Evolutionary conservation across 441 rosid species (phyloP).

Genomic region (Aleurites moluccanus): DNA sequence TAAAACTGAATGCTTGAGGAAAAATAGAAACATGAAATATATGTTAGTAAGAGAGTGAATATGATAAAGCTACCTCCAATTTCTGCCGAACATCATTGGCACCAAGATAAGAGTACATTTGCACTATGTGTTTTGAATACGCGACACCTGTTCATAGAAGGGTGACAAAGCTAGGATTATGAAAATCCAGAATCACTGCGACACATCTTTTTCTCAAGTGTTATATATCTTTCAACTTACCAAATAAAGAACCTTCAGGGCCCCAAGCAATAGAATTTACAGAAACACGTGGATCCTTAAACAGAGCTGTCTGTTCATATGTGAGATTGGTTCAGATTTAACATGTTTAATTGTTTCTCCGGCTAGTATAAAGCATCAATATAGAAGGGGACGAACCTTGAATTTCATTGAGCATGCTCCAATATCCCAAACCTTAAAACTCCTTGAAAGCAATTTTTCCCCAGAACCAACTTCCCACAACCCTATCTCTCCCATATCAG

Average conservation of each 20-base stretch:
- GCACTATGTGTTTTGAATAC: constrained; percentile 53
- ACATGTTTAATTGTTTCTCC: constrained; percentile 3
- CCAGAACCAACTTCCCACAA: constrained; percentile 50
- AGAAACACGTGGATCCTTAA: constrained; percentile 42
- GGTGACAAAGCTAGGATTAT: neutral
- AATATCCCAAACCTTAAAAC: constrained; percentile 52
- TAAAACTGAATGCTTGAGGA: neutral
- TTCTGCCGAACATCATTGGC: constrained; percentile 31
- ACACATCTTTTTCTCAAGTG: neutral
- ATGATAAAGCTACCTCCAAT: constrained; percentile 40
- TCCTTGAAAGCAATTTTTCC: constrained; percentile 34
- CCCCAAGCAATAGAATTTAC: constrained; percentile 54
- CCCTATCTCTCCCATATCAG: constrained; percentile 41
- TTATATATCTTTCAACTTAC: constrained; percentile 35
- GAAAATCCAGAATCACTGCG: constrained; percentile 8
- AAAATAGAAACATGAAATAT: constrained; percentile 4
- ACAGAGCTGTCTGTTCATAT: constrained; percentile 36
- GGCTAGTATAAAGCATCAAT: constrained; percentile 2
- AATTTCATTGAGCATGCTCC: constrained; percentile 40
- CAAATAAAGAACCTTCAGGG: constrained; percentile 53
- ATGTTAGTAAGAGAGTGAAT: neutral
- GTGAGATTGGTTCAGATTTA: constrained; percentile 25
- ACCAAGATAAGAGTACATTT: constrained; percentile 47
- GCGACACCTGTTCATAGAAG: constrained; percentile 46
- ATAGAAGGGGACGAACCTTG: constrained; percentile 34